Conservation (phyloP, 805 yeast species). For the Teunomyces tritomae region DNA sequence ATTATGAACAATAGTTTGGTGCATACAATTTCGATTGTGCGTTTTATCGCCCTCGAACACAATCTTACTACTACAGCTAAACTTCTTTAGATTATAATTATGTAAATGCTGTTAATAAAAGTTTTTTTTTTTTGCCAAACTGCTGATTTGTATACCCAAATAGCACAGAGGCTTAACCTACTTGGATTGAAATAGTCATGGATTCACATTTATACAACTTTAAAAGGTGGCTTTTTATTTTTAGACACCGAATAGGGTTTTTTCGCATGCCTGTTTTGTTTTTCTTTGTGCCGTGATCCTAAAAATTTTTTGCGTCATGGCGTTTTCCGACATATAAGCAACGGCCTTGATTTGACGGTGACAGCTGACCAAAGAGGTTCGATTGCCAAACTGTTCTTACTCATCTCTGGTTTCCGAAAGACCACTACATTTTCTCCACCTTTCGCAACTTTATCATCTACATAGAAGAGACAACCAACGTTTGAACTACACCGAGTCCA, state of each 20-base stretch:
- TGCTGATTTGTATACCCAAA: too few species aligned
- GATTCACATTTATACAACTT: too few species aligned
- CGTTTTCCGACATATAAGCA: not conserved
- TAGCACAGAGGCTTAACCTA: too few species aligned
- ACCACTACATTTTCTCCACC: not conserved
- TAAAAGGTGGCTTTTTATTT: not conserved
- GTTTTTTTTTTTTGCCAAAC: too few species aligned
- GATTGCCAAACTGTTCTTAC: not conserved
- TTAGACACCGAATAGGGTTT: not conserved
- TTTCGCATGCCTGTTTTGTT: not conserved
- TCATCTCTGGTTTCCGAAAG: not conserved
- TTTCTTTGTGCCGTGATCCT: not conserved
- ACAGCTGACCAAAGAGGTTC: not conserved
- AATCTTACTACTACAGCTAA: too few species aligned
- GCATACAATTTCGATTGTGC: not conserved
- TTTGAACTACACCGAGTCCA: not conserved
- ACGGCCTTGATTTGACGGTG: not conserved
- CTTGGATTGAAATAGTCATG: too few species aligned
- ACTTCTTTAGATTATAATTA: too few species aligned
- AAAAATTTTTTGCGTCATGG: conserved; percentile 1
- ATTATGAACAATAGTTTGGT: not conserved
- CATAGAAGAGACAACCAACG: not conserved
- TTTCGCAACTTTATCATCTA: not conserved
- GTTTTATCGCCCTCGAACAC: too few species aligned
- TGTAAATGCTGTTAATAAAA: too few species aligned